These are phyloP conservation scores for Clitopilus hobsonii DNA, from an alignment of 768 basidiomycete species.

Conservation along the genomic window DNA sequence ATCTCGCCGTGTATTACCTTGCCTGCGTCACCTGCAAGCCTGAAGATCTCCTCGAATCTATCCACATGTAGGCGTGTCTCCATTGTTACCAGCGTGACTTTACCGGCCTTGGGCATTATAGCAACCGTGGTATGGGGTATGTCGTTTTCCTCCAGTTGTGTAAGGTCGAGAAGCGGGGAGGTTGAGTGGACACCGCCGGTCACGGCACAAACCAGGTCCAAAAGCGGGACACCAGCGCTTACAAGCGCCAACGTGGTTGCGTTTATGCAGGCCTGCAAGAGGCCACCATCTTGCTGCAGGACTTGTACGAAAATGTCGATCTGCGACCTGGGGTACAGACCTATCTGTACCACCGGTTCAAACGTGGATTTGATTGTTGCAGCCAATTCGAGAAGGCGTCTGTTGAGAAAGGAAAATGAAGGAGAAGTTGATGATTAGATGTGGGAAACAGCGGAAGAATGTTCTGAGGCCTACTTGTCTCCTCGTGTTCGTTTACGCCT, in stretches of 20 bases:
- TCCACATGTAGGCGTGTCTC: constrained; percentile 93
- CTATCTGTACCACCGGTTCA: constrained; percentile 89
- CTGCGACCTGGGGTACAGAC: constrained; percentile 88
- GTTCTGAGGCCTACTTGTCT: constrained; percentile 69
- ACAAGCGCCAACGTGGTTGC: constrained; percentile 90
- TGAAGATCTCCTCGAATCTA: constrained; percentile 86
- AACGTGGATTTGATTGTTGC: constrained; percentile 90
- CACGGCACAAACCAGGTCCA: constrained; percentile 89
- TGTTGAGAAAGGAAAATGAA: constrained; percentile 22
- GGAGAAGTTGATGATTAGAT: background rate
- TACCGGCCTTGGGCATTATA: constrained; percentile 80
- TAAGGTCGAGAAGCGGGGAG: constrained; percentile 82
- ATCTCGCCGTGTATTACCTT: constrained; percentile 81
- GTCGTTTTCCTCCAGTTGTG: constrained; percentile 85
- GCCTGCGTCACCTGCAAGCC: constrained; percentile 72
- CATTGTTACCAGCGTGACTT: constrained; percentile 85
- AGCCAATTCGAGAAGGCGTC: constrained; percentile 84
- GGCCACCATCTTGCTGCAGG: constrained; percentile 88
- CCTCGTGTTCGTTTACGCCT: constrained; percentile 70
- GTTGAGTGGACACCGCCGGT: constrained; percentile 84
- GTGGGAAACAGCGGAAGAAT: background rate
- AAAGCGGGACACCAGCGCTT: constrained; percentile 84
- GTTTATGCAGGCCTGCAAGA: constrained; percentile 90
- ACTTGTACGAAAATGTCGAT: constrained; percentile 95
- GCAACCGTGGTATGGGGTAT: constrained; percentile 87